Conservation (phyloP, 208 protist genomes). For the Wallacemonas sp. region DNA sequence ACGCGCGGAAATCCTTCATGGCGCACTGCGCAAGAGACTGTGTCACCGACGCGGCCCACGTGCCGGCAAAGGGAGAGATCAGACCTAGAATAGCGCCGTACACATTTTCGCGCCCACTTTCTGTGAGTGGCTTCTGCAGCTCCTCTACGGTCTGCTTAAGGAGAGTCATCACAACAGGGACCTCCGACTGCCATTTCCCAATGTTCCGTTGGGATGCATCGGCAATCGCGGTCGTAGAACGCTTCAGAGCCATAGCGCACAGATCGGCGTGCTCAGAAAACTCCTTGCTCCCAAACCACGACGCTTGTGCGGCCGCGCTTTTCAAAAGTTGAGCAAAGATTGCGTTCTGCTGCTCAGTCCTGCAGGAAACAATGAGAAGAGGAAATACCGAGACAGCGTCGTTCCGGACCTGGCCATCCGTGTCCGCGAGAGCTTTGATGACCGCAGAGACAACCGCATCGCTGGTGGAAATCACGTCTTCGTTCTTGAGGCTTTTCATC, state of each 20-base stretch:
- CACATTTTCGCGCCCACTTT: slow-evolving; percentile 24
- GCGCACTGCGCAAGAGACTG: slow-evolving; percentile 10
- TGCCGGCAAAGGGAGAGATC: slow-evolving; percentile 29
- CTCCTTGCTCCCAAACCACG: slow-evolving; percentile 21
- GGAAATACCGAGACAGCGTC: slow-evolving; percentile 39
- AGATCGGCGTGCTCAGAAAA: slow-evolving; percentile 45
- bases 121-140: slow-evolving; percentile 13
- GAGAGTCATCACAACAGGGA: slow-evolving; percentile 10
- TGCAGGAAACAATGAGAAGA: slow-evolving; percentile 23
- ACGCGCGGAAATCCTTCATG: slow-evolving; percentile 27
- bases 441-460: slow-evolving; percentile 34
- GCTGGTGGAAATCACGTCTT: slow-evolving; percentile 9
- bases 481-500: slow-evolving; percentile 29
- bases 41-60: slow-evolving; percentile 3
- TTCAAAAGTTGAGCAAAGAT: slow-evolving; percentile 37
- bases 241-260: slow-evolving; percentile 47
- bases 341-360: slow-evolving; percentile 29
- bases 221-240: slow-evolving; percentile 38
- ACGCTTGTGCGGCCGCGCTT: slow-evolving; percentile 17
- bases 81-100: slow-evolving; percentile 34
- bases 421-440: slow-evolving; percentile 29
- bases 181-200: slow-evolving; percentile 43
- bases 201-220: slow-evolving; percentile 39
- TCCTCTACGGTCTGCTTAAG: background rate
- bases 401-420: slow-evolving; percentile 38